phyloP scores from a whole-genome alignment of 306 rosid genomes.

The Trifolium subterraneum region DNA sequence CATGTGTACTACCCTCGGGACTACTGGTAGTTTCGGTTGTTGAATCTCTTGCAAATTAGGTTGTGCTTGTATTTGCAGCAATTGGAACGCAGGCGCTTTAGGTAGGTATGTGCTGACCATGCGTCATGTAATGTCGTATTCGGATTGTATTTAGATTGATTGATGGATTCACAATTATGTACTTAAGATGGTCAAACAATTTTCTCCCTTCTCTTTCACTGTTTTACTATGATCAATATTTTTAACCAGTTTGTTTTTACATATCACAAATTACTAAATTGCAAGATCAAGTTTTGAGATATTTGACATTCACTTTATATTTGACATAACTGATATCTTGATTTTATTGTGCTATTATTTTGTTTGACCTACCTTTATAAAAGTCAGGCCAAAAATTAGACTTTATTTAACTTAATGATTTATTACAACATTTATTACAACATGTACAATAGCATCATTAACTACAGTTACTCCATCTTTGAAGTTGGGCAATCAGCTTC shows the following conservation, averaged over 20 bases:
- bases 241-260: too few relatives aligned
- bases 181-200: neutral
- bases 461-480: constrained; percentile 1
- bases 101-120: too few relatives aligned
- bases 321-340: constrained; percentile 1
- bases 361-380: neutral
- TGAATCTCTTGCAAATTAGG: too few relatives aligned
- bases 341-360: neutral
- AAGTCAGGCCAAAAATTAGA: neutral
- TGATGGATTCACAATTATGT: neutral
- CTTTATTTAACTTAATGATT: neutral
- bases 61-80: too few relatives aligned
- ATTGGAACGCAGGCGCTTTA: too few relatives aligned
- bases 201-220: neutral
- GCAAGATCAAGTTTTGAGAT: neutral
- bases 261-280: too few relatives aligned
- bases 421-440: neutral
- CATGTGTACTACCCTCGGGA: neutral
- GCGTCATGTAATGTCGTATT: neutral
- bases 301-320: neutral
- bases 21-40: too few relatives aligned
- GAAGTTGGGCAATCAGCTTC: neutral
- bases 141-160: neutral
- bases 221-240: neutral
- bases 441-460: neutral